Base-by-base conservation (phyloP, 2,329 filamentous ascomycete genomes). In the Beauveria sp. region DNA sequence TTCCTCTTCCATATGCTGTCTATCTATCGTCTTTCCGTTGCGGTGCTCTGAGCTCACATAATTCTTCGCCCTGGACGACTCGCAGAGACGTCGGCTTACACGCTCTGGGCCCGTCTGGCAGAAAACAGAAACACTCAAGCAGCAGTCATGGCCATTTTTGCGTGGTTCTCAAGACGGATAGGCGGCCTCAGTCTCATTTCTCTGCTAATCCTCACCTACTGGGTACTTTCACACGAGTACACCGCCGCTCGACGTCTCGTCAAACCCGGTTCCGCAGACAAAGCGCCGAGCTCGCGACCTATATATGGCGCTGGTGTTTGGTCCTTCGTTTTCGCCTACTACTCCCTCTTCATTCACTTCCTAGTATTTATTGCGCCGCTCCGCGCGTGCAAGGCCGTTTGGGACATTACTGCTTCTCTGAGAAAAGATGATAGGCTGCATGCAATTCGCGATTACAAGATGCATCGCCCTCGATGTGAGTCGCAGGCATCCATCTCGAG, bases 331-430 rank as follows among this genome's bases (percentile, higher is more conserved):
- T 88, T 87, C 67, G 79, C 85, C 55, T 85, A 84, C 68, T 90
- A 89, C 72, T 85, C 82, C 58, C 75, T 89, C 20, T 70, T 87
- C 40, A 81, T 89, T 61, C 87, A 90, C 70, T 62, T 85, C 59
- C 75, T 88, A 59, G 85, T 88, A 67, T 82, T 84, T 65, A 71
- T 80, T 38, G 89, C 90, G 66, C 84, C 86, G 24, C 68, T 86
- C 6, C 81, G 86, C 63, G 82, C 85, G 26, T 84, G 81, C 72
- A 87, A 79, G 77, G 81, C 84, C 18, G 78, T 87, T 56, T 81
- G 81, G 76, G 80, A 81, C 67, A 77, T 87, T 59, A 84, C 83
- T 18, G 73, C 73, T 28, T 76, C 74, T 63, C 71, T 86, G 56
- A 77, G 76, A 64, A 79, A 77, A 68, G 74, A 74, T 3, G 73